A percentile compares a stretch with the other conserved stretches of the same genome.
Conservation (phyloP, 768 basidiomycete species). For the Neoboletus brunneissimus region DNA sequence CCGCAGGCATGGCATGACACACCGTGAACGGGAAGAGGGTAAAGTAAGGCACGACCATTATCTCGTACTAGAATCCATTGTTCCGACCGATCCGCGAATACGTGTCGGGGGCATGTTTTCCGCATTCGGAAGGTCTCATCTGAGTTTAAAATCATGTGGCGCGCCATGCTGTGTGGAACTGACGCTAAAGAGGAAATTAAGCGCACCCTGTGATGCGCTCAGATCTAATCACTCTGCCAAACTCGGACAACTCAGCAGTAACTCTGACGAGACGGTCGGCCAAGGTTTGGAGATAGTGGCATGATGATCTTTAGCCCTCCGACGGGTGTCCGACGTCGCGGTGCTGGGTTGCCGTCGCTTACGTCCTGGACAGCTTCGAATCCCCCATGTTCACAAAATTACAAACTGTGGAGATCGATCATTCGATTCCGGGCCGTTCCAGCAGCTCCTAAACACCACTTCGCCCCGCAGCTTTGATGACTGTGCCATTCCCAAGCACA, state of each 20-base stretch:
- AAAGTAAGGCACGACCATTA: background rate
- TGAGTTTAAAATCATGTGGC: conserved; percentile 1
- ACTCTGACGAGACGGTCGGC: background rate
- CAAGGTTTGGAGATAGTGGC: background rate
- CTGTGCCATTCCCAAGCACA: conserved; percentile 35
- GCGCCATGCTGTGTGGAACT: background rate
- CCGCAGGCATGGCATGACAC: background rate
- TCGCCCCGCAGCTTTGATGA: conserved; percentile 64
- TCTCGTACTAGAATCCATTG: background rate
- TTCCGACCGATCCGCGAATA: background rate
- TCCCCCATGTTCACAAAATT: background rate
- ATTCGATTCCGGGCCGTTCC: background rate
- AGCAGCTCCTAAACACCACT: conserved; percentile 46
- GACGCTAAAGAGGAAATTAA: background rate
- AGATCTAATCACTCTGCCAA: background rate
- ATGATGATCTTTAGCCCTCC: background rate
- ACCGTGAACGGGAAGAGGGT: conserved; percentile 1
- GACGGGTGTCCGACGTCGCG: background rate
- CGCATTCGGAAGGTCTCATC: background rate
- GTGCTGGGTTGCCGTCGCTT: background rate
- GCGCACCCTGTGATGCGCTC: background rate
- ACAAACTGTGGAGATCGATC: background rate
- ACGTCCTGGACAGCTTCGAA: background rate
- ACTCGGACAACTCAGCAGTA: background rate
- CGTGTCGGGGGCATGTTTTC: background rate